Evolutionary conservation across 2,329 filamentous ascomycete genomes (phyloP).

Genomic region (Pleurostoma richardsiae): DNA sequence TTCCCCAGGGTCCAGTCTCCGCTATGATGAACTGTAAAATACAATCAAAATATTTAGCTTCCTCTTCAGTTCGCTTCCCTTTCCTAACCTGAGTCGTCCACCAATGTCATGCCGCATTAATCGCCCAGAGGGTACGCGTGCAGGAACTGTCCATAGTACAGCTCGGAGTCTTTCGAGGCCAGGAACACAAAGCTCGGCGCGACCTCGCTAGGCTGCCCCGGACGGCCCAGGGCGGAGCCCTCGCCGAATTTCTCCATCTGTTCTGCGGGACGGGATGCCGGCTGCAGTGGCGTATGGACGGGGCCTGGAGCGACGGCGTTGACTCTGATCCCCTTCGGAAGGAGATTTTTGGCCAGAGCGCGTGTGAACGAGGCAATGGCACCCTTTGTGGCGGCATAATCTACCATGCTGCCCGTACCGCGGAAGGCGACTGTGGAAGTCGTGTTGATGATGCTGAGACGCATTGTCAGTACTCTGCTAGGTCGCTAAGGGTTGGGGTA

Average conservation of each 20-base stretch:
- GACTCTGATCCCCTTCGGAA: slow-evolving; percentile 52
- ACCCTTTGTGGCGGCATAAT: slow-evolving; percentile 54
- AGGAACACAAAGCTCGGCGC: slow-evolving; percentile 34
- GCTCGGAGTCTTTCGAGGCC: slow-evolving; percentile 29
- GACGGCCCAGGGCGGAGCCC: slow-evolving; percentile 27
- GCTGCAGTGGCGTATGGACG: slow-evolving; percentile 38
- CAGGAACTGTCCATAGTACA: slow-evolving; percentile 32
- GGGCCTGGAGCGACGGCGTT: slow-evolving; percentile 39
- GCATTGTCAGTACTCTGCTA: background rate
- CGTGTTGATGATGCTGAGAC: slow-evolving; percentile 48
- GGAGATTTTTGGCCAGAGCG: slow-evolving; percentile 44
- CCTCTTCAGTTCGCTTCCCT: too few relatives aligned
- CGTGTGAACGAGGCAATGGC: slow-evolving; percentile 52
- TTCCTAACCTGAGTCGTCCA: too few relatives aligned
- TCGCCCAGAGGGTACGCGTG: slow-evolving; percentile 34
- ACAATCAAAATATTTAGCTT: too few relatives aligned
- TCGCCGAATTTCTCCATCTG: slow-evolving; percentile 39
- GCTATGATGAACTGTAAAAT: too few relatives aligned
- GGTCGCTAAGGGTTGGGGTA: background rate
- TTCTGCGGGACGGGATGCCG: slow-evolving; percentile 33
- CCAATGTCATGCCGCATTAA: slow-evolving; percentile 7
- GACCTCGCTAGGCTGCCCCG: slow-evolving; percentile 38
- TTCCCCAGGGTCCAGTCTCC: too few relatives aligned
- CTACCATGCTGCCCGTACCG: slow-evolving; percentile 43
- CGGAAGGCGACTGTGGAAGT: slow-evolving; percentile 49